Base-by-base conservation (phyloP, 495 filamentous ascomycete species). In the Polyplosphaeria fusca region DNA sequence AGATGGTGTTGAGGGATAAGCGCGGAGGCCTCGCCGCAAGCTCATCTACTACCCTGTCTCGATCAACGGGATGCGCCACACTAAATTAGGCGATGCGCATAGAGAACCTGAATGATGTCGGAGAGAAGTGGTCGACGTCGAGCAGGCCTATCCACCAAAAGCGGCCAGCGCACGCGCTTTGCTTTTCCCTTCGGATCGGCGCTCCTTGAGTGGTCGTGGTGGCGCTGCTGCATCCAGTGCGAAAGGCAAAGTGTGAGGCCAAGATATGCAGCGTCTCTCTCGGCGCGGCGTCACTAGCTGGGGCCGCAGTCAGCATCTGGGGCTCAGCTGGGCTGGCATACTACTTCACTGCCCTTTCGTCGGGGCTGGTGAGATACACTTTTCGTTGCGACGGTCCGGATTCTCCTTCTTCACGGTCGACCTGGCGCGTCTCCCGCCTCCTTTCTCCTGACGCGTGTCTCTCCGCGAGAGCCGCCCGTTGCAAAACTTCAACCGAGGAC, bases 401-500 rank as follows among this genome's bases (percentile, higher is more conserved):
- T 18, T 20, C 20, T 20, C n/a, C 9, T 42, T 11, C 39, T 5
- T 5, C 39, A 11, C 39, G 19, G 18, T 18, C 19, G 39, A 7
- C 39, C 39, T 20, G 39, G 9, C 19, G 39, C 47, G 32, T 5
- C 41, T 48, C 19, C 23, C 19, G 12, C 22, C 47, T 57, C 22
- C 42, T 61, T n/a, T 41, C 22, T 35, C 11, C 20, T 23, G 12
- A 22, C 22, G 50, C 51, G 58, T 39, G 23, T 28, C 58, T 61
- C 50, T 47, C 49, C 19, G 59, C 39, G 53, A 56, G 53, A 46
- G 47, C 20, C 45, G 49, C 35, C 40, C 53, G 35, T 47, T 52
- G 40, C 23, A 27, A 27, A 26, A 40, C 48, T 40, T 16, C 24
- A 35, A 35, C 30, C 7, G 14, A 7, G 30, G 30, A 7, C 30